Percentiles rank a stretch among this genome's conserved stretches.
phyloP scores from a whole-genome alignment of 306 rosid species.

The Cicer bijugum region DNA sequence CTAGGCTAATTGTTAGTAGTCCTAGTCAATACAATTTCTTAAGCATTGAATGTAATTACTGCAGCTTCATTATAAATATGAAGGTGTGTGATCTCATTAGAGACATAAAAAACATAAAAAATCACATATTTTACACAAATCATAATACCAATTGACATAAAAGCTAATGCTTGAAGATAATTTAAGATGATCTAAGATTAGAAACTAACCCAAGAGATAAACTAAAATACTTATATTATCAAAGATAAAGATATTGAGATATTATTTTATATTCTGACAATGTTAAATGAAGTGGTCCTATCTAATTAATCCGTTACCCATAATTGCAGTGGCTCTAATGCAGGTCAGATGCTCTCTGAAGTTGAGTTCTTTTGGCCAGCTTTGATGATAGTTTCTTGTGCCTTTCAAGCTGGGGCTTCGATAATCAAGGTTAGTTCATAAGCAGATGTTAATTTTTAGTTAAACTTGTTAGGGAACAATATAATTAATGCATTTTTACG shows the following conservation, averaged over 20 bases:
- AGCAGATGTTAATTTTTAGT: constrained; percentile 38
- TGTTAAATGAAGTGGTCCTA: constrained; percentile 33
- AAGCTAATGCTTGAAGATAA: background rate
- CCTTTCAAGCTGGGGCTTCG: constrained; percentile 93
- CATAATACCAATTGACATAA: background rate
- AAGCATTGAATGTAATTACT: too few species aligned
- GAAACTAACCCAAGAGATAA: constrained; percentile 7
- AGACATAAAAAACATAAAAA: too few species aligned
- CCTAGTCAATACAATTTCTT: too few species aligned
- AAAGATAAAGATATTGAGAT: background rate
- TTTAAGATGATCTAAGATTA: background rate
- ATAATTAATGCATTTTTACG: constrained; percentile 42
- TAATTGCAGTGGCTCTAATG: constrained; percentile 75
- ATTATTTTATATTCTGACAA: background rate
- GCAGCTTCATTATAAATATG: too few species aligned
- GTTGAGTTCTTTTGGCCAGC: constrained; percentile 79
- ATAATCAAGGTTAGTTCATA: constrained; percentile 69
- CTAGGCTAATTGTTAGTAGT: too few species aligned
- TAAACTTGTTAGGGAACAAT: constrained; percentile 35
- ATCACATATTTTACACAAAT: too few species aligned
- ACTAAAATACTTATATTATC: background rate
- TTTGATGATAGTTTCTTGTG: constrained; percentile 79
- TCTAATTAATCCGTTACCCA: constrained; percentile 45
- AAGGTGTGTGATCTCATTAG: too few species aligned
- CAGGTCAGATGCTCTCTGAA: constrained; percentile 82